These are phyloP conservation scores for Metarhizium anisopliae DNA, from an alignment of 2,329 filamentous ascomycete genomes.

Conservation along the genomic window DNA sequence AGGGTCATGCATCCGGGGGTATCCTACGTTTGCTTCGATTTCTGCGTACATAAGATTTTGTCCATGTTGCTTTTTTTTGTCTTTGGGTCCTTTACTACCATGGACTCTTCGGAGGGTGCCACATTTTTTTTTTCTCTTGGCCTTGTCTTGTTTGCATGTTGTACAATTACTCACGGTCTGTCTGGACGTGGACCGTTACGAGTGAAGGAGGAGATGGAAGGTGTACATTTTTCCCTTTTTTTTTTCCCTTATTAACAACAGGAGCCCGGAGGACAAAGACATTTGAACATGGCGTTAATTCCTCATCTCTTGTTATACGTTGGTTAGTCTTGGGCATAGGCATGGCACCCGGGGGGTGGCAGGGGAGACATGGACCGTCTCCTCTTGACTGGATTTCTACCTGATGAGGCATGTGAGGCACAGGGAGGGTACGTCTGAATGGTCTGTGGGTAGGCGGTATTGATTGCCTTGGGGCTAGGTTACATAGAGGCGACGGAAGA, in stretches of 20 bases:
- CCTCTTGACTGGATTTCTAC: background rate
- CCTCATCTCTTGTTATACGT: background rate
- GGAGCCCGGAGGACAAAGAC: background rate
- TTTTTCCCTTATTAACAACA: background rate
- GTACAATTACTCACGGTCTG: conserved; percentile 2
- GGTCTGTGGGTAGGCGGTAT: background rate
- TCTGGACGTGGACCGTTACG: background rate
- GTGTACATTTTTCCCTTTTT: background rate
- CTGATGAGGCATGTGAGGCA: background rate
- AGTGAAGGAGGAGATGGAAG: background rate
- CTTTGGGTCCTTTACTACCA: background rate
- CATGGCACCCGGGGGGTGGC: background rate
- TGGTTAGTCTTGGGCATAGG: background rate
- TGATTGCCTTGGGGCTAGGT: background rate
- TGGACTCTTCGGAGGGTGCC: too few relatives aligned
- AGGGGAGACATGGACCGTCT: background rate
- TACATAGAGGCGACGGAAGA: background rate
- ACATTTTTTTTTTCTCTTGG: background rate
- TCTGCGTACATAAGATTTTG: background rate
- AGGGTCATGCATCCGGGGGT: background rate
- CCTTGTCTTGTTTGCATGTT: conserved; percentile 1
- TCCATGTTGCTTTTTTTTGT: background rate
- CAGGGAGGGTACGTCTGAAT: background rate
- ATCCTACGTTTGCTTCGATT: background rate
- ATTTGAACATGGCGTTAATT: conserved; percentile 1